phyloP scores from a whole-genome alignment of 345 rosid genomes.

The Conringia planisiliqua region DNA sequence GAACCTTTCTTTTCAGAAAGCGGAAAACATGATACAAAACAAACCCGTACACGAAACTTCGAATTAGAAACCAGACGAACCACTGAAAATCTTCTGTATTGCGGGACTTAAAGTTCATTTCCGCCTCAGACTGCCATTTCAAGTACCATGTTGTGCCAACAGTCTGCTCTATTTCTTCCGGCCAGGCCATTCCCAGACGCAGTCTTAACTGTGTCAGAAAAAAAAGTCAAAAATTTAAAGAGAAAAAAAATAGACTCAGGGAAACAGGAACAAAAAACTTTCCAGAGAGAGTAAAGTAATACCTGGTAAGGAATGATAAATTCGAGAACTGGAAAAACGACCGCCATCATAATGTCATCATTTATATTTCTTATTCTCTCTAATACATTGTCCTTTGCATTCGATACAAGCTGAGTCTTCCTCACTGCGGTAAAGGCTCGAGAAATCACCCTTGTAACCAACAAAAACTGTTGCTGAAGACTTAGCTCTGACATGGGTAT shows the following conservation, averaged over 20 bases:
- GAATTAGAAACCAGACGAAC: slow-evolving; percentile 67
- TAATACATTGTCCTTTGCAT: slow-evolving; percentile 43
- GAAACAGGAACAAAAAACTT: background rate
- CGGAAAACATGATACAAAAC: slow-evolving; percentile 56
- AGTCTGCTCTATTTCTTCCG: slow-evolving; percentile 68
- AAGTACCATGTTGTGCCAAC: slow-evolving; percentile 87
- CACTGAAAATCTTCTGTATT: slow-evolving; percentile 50
- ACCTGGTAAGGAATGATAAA: slow-evolving; percentile 74
- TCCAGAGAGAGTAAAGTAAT: slow-evolving; percentile 25
- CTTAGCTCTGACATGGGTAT: slow-evolving; percentile 88
- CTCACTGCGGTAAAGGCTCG: slow-evolving; percentile 53
- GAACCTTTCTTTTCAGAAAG: slow-evolving; percentile 69
- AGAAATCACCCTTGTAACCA: slow-evolving; percentile 49
- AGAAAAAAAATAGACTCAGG: background rate
- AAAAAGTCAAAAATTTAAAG: background rate
- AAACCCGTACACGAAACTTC: slow-evolving; percentile 58
- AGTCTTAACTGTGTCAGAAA: slow-evolving; percentile 54
- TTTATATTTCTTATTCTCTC: slow-evolving; percentile 52
- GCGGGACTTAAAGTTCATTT: slow-evolving; percentile 61
- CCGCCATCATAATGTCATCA: slow-evolving; percentile 67
- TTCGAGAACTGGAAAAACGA: slow-evolving; percentile 67
- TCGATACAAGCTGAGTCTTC: slow-evolving; percentile 50
- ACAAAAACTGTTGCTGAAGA: slow-evolving; percentile 67
- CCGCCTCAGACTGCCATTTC: slow-evolving; percentile 80
- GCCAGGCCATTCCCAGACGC: slow-evolving; percentile 89